phyloP scores from a whole-genome alignment of 2,329 filamentous ascomycete species.

The Curvularia sp. region DNA sequence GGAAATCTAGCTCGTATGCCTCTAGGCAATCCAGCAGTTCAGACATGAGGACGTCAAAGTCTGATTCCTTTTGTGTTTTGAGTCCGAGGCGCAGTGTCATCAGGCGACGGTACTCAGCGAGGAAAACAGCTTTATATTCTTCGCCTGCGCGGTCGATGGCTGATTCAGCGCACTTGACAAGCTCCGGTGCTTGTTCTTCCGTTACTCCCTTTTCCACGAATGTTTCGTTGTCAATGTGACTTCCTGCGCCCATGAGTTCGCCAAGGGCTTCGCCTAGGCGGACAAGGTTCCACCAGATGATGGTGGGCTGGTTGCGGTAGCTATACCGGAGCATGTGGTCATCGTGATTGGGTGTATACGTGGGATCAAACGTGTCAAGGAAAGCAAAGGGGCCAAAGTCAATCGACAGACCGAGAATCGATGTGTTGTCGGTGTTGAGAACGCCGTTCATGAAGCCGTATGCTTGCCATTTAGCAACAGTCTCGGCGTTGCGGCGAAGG shows the following conservation, averaged over 20 bases:
- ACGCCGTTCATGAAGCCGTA: constrained; percentile 99
- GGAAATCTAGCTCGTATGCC: constrained; percentile 85
- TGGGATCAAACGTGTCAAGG: constrained; percentile 93
- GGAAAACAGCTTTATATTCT: constrained; percentile 86
- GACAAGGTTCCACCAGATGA: constrained; percentile 99
- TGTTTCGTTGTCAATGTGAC: constrained; percentile 70
- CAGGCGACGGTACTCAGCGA: constrained; percentile 85
- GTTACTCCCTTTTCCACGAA: constrained; percentile 77
- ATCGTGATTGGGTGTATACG: constrained; percentile 96
- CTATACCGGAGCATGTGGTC: constrained; percentile 86
- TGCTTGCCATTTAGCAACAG: constrained; percentile 92
- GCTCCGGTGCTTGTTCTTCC: constrained; percentile 70
- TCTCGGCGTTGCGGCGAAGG: constrained; percentile 81
- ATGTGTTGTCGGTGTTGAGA: constrained; percentile 97
- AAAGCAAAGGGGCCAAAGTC: constrained; percentile 98
- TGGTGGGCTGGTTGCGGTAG: constrained; percentile 91
- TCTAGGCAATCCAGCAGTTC: constrained; percentile 82
- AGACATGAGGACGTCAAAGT: constrained; percentile 84
- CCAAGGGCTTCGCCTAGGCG: constrained; percentile 87
- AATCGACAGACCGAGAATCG: constrained; percentile 83
- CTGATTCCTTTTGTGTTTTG: constrained; percentile 69
- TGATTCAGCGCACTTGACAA: constrained; percentile 80
- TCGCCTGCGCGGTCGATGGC: constrained; percentile 82
- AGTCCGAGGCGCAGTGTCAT: constrained; percentile 84
- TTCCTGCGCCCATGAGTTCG: constrained; percentile 82